Evolutionary conservation across 352 stramenopile species (phyloP), one percentile per base, ranked within the genome.

Genomic region (Aphanomyces euteiches): DNA sequence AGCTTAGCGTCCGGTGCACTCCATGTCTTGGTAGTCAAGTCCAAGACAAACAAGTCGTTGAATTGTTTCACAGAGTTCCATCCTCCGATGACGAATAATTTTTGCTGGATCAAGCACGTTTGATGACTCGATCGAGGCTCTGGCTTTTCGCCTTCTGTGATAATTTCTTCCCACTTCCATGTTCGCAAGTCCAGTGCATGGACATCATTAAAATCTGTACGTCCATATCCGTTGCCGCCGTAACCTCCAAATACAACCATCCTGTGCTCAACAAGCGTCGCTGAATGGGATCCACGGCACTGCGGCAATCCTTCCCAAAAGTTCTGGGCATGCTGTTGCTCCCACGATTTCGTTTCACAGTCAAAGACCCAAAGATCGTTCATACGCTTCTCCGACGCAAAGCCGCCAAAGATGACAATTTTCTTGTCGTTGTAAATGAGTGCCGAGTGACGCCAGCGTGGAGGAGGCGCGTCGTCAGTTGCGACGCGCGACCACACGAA

Each of bases 321-420:
- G 3, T 84, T 79, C 19, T 92, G 83, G 12, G 84, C 76, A 66
- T 94, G 87, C 56, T 93, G 94, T 71, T 98, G 90, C 61, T 92
- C 93, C 96, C 96, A 99, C 39, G 94, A 78, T 39, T 97, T 90
- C 43, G 87, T 88, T 64, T 94, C 85, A 10, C 93, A 96, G 79
- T 98, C 93, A 66, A 98, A 97, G 13, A 98, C 75, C 95, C 96
- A 99, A 10, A 98, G 63, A 68, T 99, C 96, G 74, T 99, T 98
- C 74, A 98, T 96, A 56, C 94, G 89, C 67, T 91, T 96, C 75
- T 93, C 81, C 17, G 88, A 90, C 5, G 87, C 85, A 66, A 98
- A 99, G 4, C 96, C 96, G 7, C 96, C 96, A 69, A 99, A 99
- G 37, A 98, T 77, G 36, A 99, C 69, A 21, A 98, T 86, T 57